Percentiles rank a stretch among this genome's conserved stretches.
phyloP scores from a whole-genome alignment of 2,329 filamentous ascomycete genomes.

The Exophiala sideris region DNA sequence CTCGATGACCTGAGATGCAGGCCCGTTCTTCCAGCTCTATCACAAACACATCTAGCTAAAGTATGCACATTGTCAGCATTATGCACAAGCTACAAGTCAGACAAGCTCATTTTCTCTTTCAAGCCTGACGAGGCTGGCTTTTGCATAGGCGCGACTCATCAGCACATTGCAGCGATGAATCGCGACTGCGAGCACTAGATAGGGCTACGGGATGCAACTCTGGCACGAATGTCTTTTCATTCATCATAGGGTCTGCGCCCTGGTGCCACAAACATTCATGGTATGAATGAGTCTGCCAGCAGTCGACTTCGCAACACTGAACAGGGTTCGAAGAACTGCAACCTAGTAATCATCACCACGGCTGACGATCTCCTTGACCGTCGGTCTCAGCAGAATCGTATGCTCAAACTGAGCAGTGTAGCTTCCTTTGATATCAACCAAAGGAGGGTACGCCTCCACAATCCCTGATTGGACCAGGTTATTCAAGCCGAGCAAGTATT shows the following conservation, averaged over 20 bases:
- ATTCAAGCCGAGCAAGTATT: constrained; percentile 87
- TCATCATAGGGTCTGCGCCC: background rate
- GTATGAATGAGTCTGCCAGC: background rate
- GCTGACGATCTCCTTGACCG: constrained; percentile 82
- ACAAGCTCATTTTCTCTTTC: too few relatives aligned
- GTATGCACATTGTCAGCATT: too few relatives aligned
- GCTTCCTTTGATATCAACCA: constrained; percentile 88
- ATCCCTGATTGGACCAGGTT: constrained; percentile 78
- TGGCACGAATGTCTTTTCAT: background rate
- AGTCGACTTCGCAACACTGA: background rate
- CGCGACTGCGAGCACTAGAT: too few relatives aligned
- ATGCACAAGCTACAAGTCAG: too few relatives aligned
- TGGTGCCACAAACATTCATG: background rate
- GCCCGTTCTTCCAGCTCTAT: too few relatives aligned
- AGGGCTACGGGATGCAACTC: too few relatives aligned
- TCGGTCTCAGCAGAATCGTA: constrained; percentile 73
- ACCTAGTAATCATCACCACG: constrained; percentile 79
- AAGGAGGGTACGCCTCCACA: constrained; percentile 83
- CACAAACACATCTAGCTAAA: too few relatives aligned
- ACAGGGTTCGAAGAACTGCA: background rate
- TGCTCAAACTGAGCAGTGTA: constrained; percentile 95
- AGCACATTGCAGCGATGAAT: too few relatives aligned
- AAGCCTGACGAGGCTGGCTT: too few relatives aligned
- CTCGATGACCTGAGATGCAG: too few relatives aligned
- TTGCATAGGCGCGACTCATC: too few relatives aligned